phyloP scores from a whole-genome alignment of 805 yeast genomes.

The Metschnikowia colocasiae region DNA sequence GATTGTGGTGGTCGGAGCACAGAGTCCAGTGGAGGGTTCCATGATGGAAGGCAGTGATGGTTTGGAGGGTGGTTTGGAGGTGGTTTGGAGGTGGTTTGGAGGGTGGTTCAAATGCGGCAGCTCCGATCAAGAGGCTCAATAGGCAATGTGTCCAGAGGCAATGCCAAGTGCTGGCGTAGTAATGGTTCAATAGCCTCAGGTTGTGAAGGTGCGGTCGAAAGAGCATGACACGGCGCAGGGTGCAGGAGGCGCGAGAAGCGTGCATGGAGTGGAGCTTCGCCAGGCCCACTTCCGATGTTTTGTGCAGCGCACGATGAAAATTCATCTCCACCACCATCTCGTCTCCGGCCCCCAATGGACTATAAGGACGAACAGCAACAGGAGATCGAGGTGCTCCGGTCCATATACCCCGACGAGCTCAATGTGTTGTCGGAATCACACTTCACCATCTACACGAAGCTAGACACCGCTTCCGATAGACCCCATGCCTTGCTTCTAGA shows the following conservation, averaged over 20 bases:
- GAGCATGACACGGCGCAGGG: neutral
- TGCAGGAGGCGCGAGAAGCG: too few relatives aligned
- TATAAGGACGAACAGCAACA: constrained; percentile 79
- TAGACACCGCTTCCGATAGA: constrained; percentile 66
- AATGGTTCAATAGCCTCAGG: too few relatives aligned
- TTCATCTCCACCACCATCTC: neutral
- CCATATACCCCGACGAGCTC: constrained; percentile 92
- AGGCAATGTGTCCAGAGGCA: too few relatives aligned
- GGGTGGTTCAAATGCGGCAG: too few relatives aligned
- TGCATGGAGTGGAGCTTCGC: too few relatives aligned
- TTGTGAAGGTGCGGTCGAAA: neutral
- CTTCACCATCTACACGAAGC: constrained; percentile 53
- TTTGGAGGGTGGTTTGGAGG: too few relatives aligned
- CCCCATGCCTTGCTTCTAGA: constrained; percentile 52
- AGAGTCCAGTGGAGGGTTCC: constrained; percentile 8
- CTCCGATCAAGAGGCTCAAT: too few relatives aligned
- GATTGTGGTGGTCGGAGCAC: constrained; percentile 45
- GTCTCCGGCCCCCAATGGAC: constrained; percentile 47
- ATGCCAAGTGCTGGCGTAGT: too few relatives aligned
- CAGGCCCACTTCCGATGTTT: neutral
- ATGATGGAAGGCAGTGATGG: neutral
- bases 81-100: too few relatives aligned
- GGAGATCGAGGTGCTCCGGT: constrained; percentile 84
- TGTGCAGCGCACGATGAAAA: constrained; percentile 3
- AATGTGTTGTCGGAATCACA: constrained; percentile 41